Percentiles rank a stretch among this genome's conserved stretches.
Conservation (phyloP, 495 filamentous ascomycete species). For the Penicillium silybi region DNA sequence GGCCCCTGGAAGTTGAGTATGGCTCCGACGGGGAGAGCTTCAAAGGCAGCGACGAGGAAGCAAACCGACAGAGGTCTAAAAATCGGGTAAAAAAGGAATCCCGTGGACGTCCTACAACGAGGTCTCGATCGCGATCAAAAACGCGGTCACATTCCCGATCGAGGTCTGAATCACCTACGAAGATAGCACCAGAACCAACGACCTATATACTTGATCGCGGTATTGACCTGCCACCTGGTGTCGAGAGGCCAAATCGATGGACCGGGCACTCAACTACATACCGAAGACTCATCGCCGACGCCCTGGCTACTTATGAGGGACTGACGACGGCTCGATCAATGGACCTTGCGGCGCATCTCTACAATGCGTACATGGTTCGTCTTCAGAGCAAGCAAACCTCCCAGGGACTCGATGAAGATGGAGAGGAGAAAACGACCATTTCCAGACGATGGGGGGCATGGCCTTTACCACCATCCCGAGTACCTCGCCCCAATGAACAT, state of each 20-base stretch:
- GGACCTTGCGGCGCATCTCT: slow-evolving; percentile 72
- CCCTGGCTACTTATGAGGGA: slow-evolving; percentile 36
- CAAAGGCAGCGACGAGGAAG: slow-evolving; percentile 18
- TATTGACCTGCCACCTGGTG: slow-evolving; percentile 18
- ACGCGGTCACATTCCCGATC: not conserved
- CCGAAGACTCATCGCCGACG: slow-evolving; percentile 52
- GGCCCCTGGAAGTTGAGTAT: slow-evolving; percentile 13
- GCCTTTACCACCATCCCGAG: slow-evolving; percentile 59
- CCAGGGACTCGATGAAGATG: slow-evolving; percentile 21
- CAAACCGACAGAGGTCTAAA: not conserved
- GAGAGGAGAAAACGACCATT: slow-evolving; percentile 24
- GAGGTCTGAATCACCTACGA: not conserved
- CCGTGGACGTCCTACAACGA: not conserved
- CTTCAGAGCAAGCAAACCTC: slow-evolving; percentile 29
- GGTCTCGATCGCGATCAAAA: not conserved
- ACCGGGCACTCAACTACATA: slow-evolving; percentile 56
- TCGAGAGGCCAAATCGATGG: slow-evolving; percentile 49
- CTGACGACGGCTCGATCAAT: slow-evolving; percentile 52
- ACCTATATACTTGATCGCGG: slow-evolving; percentile 22
- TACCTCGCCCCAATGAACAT: slow-evolving; percentile 55
- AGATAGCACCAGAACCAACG: not conserved
- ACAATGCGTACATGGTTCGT: slow-evolving; percentile 65
- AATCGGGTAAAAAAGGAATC: not conserved
- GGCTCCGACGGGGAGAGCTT: slow-evolving; percentile 27
- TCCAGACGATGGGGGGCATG: slow-evolving; percentile 70